Base-by-base conservation (phyloP, 2,329 filamentous ascomycete genomes). In the Hypoxylon sp. region DNA sequence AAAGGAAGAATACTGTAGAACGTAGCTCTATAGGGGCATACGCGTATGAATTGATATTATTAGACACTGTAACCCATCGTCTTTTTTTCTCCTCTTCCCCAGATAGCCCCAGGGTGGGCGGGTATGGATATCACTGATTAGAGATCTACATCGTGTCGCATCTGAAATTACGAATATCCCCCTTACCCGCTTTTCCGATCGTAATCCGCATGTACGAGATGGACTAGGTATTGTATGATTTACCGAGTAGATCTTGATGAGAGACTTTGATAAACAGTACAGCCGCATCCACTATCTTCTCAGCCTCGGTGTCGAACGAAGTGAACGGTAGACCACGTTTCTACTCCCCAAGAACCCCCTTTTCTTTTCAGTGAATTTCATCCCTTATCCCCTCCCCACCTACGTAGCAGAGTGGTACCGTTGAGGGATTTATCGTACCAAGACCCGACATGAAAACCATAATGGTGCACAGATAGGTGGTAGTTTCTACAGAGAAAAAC, bases 1-100 rank as follows among this genome's bases (percentile, higher is more conserved):
- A 45, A 19, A 46, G n/a, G 17, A 43, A 38, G 17, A 43, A 43
- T 43, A 10, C 38, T 11, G 11, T 30, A 43, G 25, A 32, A 60
- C 32, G 38, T 58, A 63, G 38, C 23, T 48, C n/a, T 11, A 48
- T n/a, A n/a, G n/a, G n/a, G n/a, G 32, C 49, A 46, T 55, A 60
- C 19, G n/a, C 43, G 32, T 53, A 59, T 48, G 49, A 65, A 34
- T 48, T 28, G 17, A 56, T 25, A 28, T 28, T 38, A 63, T 57
- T 46, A 57, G n/a, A 57, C 17, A 50, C 28, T 21, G 25, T 23
- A 49, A 2, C 10, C 14, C 11, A 53, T 3, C n/a, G n/a, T 50
- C 49, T 19, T 46, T 28, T 41, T 28, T 45, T 36, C 13, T 5
- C 38, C 5, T 10, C 38, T 11, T 11, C 38, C 17, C 38, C 38